Percentiles rank a stretch among this genome's conserved stretches.
phyloP scores from a whole-genome alignment of 2,329 filamentous ascomycete species.

The Aspergillus hiratsukae region DNA sequence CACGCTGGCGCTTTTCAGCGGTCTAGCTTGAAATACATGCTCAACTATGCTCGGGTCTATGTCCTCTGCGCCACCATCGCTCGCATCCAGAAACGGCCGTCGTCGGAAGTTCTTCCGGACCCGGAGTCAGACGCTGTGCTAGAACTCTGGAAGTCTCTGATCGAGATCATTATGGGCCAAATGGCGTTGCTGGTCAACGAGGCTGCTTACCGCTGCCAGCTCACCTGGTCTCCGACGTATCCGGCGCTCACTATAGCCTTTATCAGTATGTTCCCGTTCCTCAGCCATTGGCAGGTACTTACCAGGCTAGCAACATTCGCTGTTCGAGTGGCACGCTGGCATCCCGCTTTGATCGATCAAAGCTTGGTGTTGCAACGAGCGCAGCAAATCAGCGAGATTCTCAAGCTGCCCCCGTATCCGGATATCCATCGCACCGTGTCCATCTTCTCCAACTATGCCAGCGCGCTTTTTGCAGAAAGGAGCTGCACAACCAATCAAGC shows the following conservation, averaged over 20 bases:
- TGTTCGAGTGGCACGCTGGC: conserved; percentile 31
- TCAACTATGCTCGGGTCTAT: conserved; percentile 31
- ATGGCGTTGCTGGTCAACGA: conserved; percentile 29
- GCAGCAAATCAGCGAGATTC: conserved; percentile 30
- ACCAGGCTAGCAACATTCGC: conserved; percentile 28
- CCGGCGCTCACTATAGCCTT: conserved; percentile 33
- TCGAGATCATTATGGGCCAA: conserved; percentile 32
- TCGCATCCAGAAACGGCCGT: conserved; percentile 32
- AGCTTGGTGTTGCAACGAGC: conserved; percentile 26
- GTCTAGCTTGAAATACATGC: conserved; percentile 31
- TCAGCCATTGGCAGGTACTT: conserved; percentile 3
- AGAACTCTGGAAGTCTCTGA: conserved; percentile 28
- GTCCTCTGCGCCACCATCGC: conserved; percentile 29
- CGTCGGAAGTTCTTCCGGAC: conserved; percentile 17
- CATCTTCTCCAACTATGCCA: conserved; percentile 34
- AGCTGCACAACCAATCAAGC: conserved; percentile 6
- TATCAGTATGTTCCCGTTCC: conserved; percentile 26
- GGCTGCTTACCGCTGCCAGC: conserved; percentile 29
- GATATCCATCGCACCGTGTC: conserved; percentile 36
- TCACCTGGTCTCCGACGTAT: conserved; percentile 33
- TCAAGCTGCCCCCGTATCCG: conserved; percentile 34
- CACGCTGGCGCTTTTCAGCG: conserved; percentile 34
- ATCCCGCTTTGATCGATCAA: conserved; percentile 29
- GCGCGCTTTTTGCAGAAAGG: conserved; percentile 29
- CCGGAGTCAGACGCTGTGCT: conserved; percentile 15